phyloP scores from a whole-genome alignment of 345 rosid species.

The Erysimum cheiranthoides region DNA sequence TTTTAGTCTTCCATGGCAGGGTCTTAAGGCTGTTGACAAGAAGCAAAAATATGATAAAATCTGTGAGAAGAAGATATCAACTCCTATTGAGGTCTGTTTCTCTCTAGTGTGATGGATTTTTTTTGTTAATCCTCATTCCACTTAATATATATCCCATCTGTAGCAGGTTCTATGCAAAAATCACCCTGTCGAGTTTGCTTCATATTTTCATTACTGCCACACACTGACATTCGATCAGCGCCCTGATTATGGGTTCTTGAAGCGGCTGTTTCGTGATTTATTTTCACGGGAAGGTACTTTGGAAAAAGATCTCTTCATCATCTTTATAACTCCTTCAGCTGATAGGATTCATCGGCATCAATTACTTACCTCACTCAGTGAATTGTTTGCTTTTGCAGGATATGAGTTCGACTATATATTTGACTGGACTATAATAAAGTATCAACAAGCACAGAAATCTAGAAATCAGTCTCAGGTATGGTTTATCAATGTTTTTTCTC shows the following conservation, averaged over 20 bases:
- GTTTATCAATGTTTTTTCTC: not conserved
- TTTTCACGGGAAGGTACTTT: conserved; percentile 82
- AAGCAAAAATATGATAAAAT: conserved; percentile 91
- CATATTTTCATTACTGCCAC: conserved; percentile 89
- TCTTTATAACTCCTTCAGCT: not conserved
- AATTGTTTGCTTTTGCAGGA: conserved; percentile 52
- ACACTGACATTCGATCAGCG: conserved; percentile 87
- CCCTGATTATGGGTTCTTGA: conserved; percentile 93
- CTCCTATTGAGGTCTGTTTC: conserved; percentile 79
- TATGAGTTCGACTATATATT: conserved; percentile 81
- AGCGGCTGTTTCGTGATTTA: conserved; percentile 81
- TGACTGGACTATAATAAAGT: conserved; percentile 97
- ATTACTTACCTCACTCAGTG: conserved; percentile 3
- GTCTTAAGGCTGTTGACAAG: conserved; percentile 83
- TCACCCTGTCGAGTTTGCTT: conserved; percentile 87
- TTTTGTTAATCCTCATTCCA: not conserved
- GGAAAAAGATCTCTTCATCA: not conserved
- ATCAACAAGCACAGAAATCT: conserved; percentile 76
- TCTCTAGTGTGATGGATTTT: not conserved
- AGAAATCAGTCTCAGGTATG: conserved; percentile 65
- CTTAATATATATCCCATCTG: conserved; percentile 9
- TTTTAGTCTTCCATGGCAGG: conserved; percentile 94
- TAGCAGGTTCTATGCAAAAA: conserved; percentile 78
- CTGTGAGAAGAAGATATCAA: conserved; percentile 84
- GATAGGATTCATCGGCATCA: not conserved